Base-by-base conservation (phyloP, 176 grass and related monocot genomes). In the Oryza meyeriana region DNA sequence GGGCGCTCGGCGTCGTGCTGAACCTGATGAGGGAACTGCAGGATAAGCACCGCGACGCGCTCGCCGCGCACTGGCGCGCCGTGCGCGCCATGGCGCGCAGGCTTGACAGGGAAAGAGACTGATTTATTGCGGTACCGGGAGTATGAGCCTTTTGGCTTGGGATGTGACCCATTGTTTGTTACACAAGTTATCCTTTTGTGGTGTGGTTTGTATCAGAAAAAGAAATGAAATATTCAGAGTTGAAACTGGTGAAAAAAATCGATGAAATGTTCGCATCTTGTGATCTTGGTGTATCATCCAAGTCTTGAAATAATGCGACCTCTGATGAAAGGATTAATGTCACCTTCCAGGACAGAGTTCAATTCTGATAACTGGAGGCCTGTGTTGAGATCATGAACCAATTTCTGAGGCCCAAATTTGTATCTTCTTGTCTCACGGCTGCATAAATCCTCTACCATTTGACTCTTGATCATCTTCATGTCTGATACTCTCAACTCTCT, bases 291-390 rank as follows among this genome's bases (percentile, higher is more conserved):
- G 12, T 79, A 38, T 66, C 32, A 63, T 79, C 69, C 89, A 44
- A 88, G 84, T 78, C 88, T 95, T 33, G 84, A 61, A 41, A 57
- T 80, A 89, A 91, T 85, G 76, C 90, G 84, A 58, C 83, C 78
- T 76, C 86, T 93, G 44, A 98, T 93, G 59, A 98, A 81, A 41
- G 66, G 81, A 67, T 95, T 82, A 28, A 98, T 91, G 64, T 91
- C 85, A 10, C 95, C 95, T 86, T 86, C 87, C 67, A 98, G 79
- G 41, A 98, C 81, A 1, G 82, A 75, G 82, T 91, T 95, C 38
- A 95, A 35, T 12, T 95, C 86, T 30, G 88, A 83, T 22, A 93
- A 20, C 28, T 98, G 90, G 76, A 89, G 84, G 38, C 95, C 95
- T 9, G 95, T 91, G 68, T 86, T 90, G 18, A 95, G 70, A 86